Base-by-base conservation (phyloP, 129 eudicot species). In the Erigeron canadensis region DNA sequence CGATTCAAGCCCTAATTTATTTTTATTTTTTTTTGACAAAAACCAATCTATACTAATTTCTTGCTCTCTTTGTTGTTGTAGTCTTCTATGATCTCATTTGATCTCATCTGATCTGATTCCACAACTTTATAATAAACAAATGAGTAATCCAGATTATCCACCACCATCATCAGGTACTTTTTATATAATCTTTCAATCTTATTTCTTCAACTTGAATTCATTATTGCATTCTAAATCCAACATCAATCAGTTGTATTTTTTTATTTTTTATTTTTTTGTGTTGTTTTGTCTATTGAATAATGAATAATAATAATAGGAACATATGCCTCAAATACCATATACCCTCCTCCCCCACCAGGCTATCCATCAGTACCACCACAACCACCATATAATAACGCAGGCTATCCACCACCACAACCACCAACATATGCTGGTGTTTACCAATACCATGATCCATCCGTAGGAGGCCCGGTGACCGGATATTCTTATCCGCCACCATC, bases 141-240 rank as follows among this genome's bases (percentile, higher is more conserved):
- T 75, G 80, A 67, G 74, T 60, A 28, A 75, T 67, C 80, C 67
- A 15, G 13, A 45, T 51, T 75, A 75, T 34, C 74, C 74, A 56
- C 81, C 76, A 69, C 71, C 76, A 69, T 74, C 75, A 57, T 13
- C 40, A 22, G 63, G 39, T 21, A 21, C n/a, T 11, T 5, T 47
- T 10, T 1, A 11, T 47, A 1, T 10, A 0, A 12, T 10, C 9
- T 12, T 50, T 67, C n/a, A 23, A 60, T 58, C 16, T n/a, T 41
- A 8, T 51, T 74, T 34, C 60, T 51, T 16, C 46, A 47, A 9
- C 17, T 45, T 7, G 2, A 28, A 1, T 28, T 28, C 34, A 0
- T 28, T 2, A 28, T 28, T 28, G 34, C 3, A 28, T 28, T 28
- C 2, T 28, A 28, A 28, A 28, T 28, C 34, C 3, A 28, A 28